phyloP scores from a whole-genome alignment of 768 basidiomycete genomes.

The Chiua virens region DNA sequence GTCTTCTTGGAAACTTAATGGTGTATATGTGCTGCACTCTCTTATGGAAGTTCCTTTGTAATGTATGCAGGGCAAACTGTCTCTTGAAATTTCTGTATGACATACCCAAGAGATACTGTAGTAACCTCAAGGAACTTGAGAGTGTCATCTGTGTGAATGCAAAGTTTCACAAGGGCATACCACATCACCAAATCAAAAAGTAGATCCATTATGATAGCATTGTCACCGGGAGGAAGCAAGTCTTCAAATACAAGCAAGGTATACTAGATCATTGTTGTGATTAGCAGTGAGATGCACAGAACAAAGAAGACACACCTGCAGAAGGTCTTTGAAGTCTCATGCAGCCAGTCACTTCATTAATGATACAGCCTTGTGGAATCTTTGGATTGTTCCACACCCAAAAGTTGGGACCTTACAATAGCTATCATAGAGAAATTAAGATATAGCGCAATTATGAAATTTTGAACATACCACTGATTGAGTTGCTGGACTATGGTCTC shows the following conservation, averaged over 20 bases:
- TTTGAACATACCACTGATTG: neutral
- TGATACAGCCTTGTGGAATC: neutral
- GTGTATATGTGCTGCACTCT: too few relatives aligned
- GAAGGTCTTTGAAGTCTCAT: neutral
- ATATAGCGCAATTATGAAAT: too few relatives aligned
- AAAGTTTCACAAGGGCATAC: neutral
- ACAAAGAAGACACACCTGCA: too few relatives aligned
- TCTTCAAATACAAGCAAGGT: neutral
- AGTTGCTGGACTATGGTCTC: neutral
- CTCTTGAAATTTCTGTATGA: neutral
- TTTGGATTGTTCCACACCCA: neutral
- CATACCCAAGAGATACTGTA: neutral
- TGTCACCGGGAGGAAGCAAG: neutral
- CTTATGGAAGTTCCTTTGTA: too few relatives aligned
- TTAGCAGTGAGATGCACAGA: too few relatives aligned
- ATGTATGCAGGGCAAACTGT: too few relatives aligned
- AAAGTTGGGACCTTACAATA: neutral
- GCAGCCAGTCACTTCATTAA: neutral
- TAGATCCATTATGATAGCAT: neutral
- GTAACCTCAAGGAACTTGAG: neutral
- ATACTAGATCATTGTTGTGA: too few relatives aligned
- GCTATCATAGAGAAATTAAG: too few relatives aligned
- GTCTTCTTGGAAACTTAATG: too few relatives aligned
- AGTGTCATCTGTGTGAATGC: neutral
- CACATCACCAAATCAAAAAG: neutral